Evolutionary conservation across 176 grass and related monocot species (phyloP), one percentile per base, ranked within the genome.

Genomic region (Puya raimondii): DNA sequence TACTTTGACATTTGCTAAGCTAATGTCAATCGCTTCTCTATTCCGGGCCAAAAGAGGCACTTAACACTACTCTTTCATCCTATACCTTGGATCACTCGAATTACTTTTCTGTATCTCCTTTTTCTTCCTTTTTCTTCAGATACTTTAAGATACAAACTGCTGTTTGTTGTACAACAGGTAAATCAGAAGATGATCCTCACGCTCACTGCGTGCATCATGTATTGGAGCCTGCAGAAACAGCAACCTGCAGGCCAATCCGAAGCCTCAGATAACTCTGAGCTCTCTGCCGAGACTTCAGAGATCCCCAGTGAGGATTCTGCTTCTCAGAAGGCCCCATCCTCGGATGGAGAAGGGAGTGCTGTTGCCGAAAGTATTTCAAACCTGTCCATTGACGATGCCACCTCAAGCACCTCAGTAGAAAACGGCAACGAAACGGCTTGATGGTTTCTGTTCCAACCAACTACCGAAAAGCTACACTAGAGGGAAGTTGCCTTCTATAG

Each of bases 111-210:
- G 13, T 9, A 13, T 16, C n/a, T 66, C 1, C 47, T 65, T 20
- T 51, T 2, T 63, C 53, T 59, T 59, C 0, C 56, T 70, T 75
- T 56, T 71, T 10, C 25, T 56, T 76, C 74, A 22, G 9, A 61
- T 5, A 18, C 56, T 21, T 61, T 61, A 61, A 21, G 56, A 18
- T 61, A 21, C 21, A 61, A 18, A 9, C 15, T 61, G 21, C 16
- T 61, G 16, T 59, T 61, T 18, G 70, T 71, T 70, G 66, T 51
- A 47, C 33, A 42, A 75, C 86, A 96, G 94, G 89, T 97, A 79
- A 97, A 97, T 82, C 89, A 90, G 80, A 97, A 97, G 80, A 97
- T 97, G 94, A 93, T 92, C 73, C 79, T 93, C 66, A 87, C 94
- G 49, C 86, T 97, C 22, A 92, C 94, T 23, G 94, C 94, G 7